Evolutionary conservation across 1,284 basidiomycete species (phyloP), one percentile per base, ranked within the genome.

Genomic region (Chiua sp.): DNA sequence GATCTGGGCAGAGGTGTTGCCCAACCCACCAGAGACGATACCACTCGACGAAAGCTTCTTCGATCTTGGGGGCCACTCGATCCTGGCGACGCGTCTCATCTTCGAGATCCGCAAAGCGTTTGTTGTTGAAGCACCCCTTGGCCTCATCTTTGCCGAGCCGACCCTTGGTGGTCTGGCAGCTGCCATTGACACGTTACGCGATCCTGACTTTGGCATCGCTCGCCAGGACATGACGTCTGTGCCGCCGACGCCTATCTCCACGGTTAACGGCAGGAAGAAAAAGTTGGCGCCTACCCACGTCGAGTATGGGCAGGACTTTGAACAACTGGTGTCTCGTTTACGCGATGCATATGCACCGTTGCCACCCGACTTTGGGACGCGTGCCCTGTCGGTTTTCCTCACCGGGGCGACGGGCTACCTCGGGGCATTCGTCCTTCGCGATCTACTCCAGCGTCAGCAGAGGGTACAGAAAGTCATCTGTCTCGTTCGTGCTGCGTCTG

Each of bases 391-490:
- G 0, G 85, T 98, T 20, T 96, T 99, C 80, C 85, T 99, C 48
- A 99, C 98, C 13, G 98, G 98, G 32, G 97, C 94, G 2, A 98
- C 98, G 20, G 98, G 98, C 7, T 99, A 97, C 83, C 82, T 99
- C 15, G 98, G 98, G 23, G 96, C 94, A 5, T 98, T 98, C 75
- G 86, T 98, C 61, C 80, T 99, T 48, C 82, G 84, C 49, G 93
- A 98, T 73, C 80, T 99, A 47, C 82, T 99, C 2, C 77, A 80
- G 16, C 82, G 87, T 35, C 67, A 77, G 30, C 79, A 80, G 4
- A 81, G 85, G 57, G 91, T 98, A 18, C 80, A 81, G 68, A 96
- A 96, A 77, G 96, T 99, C 47, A 89, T 98, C 62, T 98, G 94
- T 68, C 88, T 98, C 30, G 91, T 98, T 32, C 88, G 98, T 55